Base-by-base conservation (phyloP, 164 flowering plant genomes). In the Euptelea pleiosperma region DNA sequence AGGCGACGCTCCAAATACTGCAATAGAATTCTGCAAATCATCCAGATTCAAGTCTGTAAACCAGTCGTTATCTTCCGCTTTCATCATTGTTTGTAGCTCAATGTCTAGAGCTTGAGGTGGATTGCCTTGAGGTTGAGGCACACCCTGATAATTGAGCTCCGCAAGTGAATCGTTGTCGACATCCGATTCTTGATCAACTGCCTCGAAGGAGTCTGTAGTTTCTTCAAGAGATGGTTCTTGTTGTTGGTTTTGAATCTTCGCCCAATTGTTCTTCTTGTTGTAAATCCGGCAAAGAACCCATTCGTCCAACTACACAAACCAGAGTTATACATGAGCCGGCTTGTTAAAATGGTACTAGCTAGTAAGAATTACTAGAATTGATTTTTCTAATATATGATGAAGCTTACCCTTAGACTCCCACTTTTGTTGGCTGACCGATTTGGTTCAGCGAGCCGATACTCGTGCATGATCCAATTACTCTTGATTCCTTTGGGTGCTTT, bases 381-480 rank as follows among this genome's bases (percentile, higher is more conserved):
- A n/a, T n/a, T n/a, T n/a, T n/a, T n/a, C n/a, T n/a, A n/a, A n/a
- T n/a, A n/a, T n/a, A n/a, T n/a, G n/a, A n/a, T 26, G 30, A 6
- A 3, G 30, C 65, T 0, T 55, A 63, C 67, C 59, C 60, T 63
- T 18, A 63, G 12, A 33, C 60, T 63, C 60, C 60, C 45, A 1
- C 28, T 47, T 34, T 35, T 52, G 26, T 42, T 55, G n/a, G 63
- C 34, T 5, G 19, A 2, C 11, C 21, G 55, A 18, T 43, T 37
- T 19, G 52, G 56, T n/a, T 68, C 59, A 4, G 67, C 62, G 30
- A 68, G 63, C 24, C 71, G 52, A 60, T 68, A 68, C 36, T 68
- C 71, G 16, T 68, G 71, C 71, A 68, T 68, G 53, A 68, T 68
- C 71, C 71, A 68, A 25, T 68, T 68, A 28, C 67, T 68, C 47